A percentile compares a stretch with the other conserved stretches of the same genome.
These are phyloP conservation scores for Aspergillus sp. DNA, from an alignment of 2,329 filamentous ascomycete species.

Conservation along the genomic window DNA sequence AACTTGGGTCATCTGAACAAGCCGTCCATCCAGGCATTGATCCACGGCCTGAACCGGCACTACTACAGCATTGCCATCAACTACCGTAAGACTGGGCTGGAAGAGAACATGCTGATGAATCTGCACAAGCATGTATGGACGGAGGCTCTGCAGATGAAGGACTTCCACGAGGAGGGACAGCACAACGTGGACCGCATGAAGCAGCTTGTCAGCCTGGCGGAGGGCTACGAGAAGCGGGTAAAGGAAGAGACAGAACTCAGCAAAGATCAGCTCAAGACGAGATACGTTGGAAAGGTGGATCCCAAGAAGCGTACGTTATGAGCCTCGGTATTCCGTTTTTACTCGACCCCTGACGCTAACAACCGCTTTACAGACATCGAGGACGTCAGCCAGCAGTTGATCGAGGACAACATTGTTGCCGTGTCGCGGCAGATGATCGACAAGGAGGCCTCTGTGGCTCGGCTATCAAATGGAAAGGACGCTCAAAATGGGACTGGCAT, in stretches of 20 bases:
- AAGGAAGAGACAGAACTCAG: conserved; percentile 98
- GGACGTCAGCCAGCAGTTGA: conserved; percentile 91
- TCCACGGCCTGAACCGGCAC: conserved; percentile 95
- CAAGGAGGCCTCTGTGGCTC: conserved; percentile 92
- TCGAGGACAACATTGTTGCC: conserved; percentile 98
- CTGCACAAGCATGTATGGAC: conserved; percentile 99
- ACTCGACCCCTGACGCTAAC: conserved; percentile 18
- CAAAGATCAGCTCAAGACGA: conserved; percentile 96
- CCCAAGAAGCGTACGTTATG: conserved; percentile 80
- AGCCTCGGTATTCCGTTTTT: not conserved
- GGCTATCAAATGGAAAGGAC: conserved; percentile 46
- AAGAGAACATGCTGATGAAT: conserved; percentile 99
- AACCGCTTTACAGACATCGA: conserved; percentile 66
- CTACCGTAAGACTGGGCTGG: conserved; percentile 93
- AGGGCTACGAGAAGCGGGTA: conserved; percentile 97
- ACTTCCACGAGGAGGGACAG: conserved; percentile 80
- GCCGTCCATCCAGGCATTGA: conserved; percentile 98
- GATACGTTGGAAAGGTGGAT: conserved; percentile 98
- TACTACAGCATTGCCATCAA: conserved; percentile 99
- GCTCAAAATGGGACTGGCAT: conserved; percentile 54
- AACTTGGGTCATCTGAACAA: conserved; percentile 98
- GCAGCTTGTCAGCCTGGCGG: conserved; percentile 81
- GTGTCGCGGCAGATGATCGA: conserved; percentile 99
- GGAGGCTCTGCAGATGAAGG: conserved; percentile 93
- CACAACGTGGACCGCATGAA: conserved; percentile 86